These are phyloP conservation scores for Talaromyces liani DNA, from an alignment of 495 filamentous ascomycete species.

Conservation along the genomic window DNA sequence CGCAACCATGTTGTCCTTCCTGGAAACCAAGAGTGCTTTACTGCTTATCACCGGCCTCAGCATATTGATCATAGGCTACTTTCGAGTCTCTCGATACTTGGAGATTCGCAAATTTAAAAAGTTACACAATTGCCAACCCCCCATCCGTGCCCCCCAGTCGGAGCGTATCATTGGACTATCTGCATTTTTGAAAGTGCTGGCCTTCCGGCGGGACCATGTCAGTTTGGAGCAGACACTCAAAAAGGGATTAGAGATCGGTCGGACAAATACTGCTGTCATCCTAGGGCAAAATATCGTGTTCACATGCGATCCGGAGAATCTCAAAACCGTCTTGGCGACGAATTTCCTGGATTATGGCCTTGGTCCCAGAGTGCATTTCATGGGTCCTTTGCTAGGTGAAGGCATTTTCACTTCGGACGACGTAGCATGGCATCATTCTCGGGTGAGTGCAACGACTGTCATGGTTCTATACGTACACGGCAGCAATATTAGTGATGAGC, in stretches of 20 bases:
- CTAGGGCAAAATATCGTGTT: conserved; percentile 13
- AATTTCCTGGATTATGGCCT: conserved; percentile 56
- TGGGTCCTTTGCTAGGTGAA: conserved; percentile 53
- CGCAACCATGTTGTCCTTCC: background rate
- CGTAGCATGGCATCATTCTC: conserved; percentile 47
- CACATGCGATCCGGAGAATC: conserved; percentile 55
- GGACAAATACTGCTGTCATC: conserved; percentile 4
- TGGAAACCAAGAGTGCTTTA: background rate
- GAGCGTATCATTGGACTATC: background rate
- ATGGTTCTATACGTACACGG: conserved; percentile 36
- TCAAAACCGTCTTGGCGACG: conserved; percentile 53
- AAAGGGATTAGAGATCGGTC: background rate
- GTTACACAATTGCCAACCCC: background rate
- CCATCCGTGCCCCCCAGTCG: background rate
- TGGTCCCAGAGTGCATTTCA: conserved; percentile 39
- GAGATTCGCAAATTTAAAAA: background rate
- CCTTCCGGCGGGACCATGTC: background rate
- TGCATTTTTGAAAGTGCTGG: background rate
- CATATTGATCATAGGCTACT: background rate
- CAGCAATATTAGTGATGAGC: conserved; percentile 31
- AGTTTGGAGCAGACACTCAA: background rate
- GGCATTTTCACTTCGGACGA: conserved; percentile 70
- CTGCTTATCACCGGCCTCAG: background rate
- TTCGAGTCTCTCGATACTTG: background rate
- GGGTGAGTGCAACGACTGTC: conserved; percentile 20